Percentiles rank a stretch among this genome's conserved stretches.
Evolutionary conservation across 257 asterid species (phyloP).

Genomic region (Gentiana dahurica): DNA sequence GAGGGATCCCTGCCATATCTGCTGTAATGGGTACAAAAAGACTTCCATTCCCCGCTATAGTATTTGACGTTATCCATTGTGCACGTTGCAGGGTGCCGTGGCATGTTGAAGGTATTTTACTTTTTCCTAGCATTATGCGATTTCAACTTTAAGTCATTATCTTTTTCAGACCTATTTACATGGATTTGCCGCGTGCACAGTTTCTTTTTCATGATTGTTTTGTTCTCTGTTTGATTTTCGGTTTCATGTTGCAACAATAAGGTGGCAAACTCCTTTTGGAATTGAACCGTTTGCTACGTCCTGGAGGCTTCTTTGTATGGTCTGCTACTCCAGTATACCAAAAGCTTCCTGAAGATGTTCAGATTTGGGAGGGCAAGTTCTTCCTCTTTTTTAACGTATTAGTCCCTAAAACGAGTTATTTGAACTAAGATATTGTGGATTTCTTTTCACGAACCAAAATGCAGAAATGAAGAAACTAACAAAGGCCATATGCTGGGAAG

Average conservation of each 20-base stretch:
- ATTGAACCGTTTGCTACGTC: slow-evolving; percentile 86
- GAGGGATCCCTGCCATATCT: slow-evolving; percentile 95
- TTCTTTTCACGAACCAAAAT: slow-evolving; percentile 11
- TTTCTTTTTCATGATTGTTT: too few species aligned
- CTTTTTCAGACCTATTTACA: too few species aligned
- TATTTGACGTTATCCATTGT: slow-evolving; percentile 84
- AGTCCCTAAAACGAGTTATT: not conserved
- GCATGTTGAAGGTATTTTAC: slow-evolving; percentile 80
- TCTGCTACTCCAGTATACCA: slow-evolving; percentile 97
- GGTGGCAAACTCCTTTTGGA: slow-evolving; percentile 96
- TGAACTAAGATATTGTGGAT: not conserved
- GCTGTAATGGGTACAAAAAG: slow-evolving; percentile 97
- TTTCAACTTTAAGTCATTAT: too few species aligned
- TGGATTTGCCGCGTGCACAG: too few species aligned
- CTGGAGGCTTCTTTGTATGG: slow-evolving; percentile 98
- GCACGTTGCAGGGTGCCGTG: slow-evolving; percentile 99
- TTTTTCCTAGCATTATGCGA: not conserved
- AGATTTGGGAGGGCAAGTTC: slow-evolving; percentile 77
- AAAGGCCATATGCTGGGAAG: slow-evolving; percentile 88
- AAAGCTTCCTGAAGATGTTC: slow-evolving; percentile 73
- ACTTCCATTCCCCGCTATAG: slow-evolving; percentile 83
- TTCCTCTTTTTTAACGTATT: not conserved
- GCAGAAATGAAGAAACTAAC: slow-evolving; percentile 89
- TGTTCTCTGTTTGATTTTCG: too few species aligned
- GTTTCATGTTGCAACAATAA: slow-evolving; percentile 16